Base-by-base conservation (phyloP, 1,284 basidiomycete genomes). In the Pholiota adiposa region DNA sequence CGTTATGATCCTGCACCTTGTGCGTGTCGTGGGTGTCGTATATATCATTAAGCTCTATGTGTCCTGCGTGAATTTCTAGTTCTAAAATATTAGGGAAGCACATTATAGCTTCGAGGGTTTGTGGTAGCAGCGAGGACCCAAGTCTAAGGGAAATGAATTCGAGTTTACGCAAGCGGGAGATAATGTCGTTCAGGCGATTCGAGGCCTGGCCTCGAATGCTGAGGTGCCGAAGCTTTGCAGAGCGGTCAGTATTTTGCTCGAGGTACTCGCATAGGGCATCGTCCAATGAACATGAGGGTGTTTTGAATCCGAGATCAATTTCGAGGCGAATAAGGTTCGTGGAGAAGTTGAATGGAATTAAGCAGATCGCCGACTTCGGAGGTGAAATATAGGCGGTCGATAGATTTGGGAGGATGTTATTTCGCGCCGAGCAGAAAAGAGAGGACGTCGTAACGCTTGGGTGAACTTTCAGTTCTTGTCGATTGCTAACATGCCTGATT, bases 31-130 rank as follows among this genome's bases (percentile, higher is more conserved):
- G 70, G 41, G 81, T 66, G 16, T 71, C 69, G 18, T 76, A 70
- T 16, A 67, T 55, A 48, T 75, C 73, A 16, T 75, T 70, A 7
- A 65, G 54, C 40, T 75, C 72, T 54, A 84, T 68, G 65, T 76
- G 76, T 25, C 76, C 74, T 3, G 80, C 79, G 61, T 87, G 84
- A 16, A 86, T 61, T 58, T 81, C 76, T 43, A 88, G 74, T 50
- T 81, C 72, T 41, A 66, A 63, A 51, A 87, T 76, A 38, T 58
- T 52, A 2, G 79, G 79, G 43, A 86, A 79, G 2, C 64, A 59
- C 9, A 78, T 73, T 48, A 86, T 68, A 2, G 77, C 74, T 38
- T 73, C 67, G 33, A 88, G 65, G 5, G 79, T 77, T 19, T 73
- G 71, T 27, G 69, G 68, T 19, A 73, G 73, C 56, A 87, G 67